phyloP scores from a whole-genome alignment of 768 basidiomycete species.

The Leccinum subgranulosum region DNA sequence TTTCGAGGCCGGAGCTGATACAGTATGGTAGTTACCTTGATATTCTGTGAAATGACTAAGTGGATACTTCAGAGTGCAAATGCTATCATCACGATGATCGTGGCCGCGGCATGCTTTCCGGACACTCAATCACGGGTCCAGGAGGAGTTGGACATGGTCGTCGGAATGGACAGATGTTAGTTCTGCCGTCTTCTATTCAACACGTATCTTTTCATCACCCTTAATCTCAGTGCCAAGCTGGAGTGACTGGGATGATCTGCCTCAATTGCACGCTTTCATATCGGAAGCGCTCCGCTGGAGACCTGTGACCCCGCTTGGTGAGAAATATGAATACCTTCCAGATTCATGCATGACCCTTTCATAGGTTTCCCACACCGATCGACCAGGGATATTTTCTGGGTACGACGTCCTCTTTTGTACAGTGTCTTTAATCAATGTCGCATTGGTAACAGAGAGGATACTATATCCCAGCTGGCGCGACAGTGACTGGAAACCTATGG shows the following conservation, averaged over 20 bases:
- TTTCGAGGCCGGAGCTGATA: conserved; percentile 62
- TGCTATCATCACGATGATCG: conserved; percentile 37
- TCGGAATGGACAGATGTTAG: conserved; percentile 39
- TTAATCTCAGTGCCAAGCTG: conserved; percentile 34
- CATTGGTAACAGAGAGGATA: conserved; percentile 12
- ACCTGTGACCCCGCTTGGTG: conserved; percentile 30
- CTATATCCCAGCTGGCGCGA: conserved; percentile 23
- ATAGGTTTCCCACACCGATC: conserved; percentile 55
- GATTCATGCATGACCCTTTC: not conserved
- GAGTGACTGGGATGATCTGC: conserved; percentile 31
- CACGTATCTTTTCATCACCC: not conserved
- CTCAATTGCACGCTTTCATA: conserved; percentile 37
- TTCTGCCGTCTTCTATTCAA: not conserved
- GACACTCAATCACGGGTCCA: conserved; percentile 47
- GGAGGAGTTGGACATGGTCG: conserved; percentile 49
- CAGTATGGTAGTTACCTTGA: conserved; percentile 24
- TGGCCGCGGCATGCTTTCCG: conserved; percentile 56
- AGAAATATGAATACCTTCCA: not conserved
- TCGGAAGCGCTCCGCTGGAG: conserved; percentile 38
- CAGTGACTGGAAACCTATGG: conserved; percentile 21
- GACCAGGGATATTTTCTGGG: conserved; percentile 63
- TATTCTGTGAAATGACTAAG: not conserved
- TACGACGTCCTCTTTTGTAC: conserved; percentile 11
- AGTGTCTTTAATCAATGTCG: conserved; percentile 23
- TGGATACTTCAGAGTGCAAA: not conserved